Evolutionary conservation across 1,139 yeast genomes (phyloP).

Genomic region (Taphrina communis): DNA sequence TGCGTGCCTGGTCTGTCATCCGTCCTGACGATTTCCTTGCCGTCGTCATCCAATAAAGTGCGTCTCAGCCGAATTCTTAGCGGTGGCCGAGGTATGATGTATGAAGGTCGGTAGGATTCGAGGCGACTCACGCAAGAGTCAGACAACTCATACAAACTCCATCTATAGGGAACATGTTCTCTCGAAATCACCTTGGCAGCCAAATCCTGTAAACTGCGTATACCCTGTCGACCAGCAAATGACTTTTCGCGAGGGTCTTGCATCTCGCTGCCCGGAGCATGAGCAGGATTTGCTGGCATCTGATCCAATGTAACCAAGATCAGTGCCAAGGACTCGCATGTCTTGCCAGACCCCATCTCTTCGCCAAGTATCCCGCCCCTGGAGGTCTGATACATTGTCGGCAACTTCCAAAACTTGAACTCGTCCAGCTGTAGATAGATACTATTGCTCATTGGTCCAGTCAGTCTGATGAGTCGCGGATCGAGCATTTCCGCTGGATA

Average conservation of each 20-base stretch:
- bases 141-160: conserved; percentile 58
- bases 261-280: conserved; percentile 53
- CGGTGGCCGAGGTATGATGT: conserved; percentile 8
- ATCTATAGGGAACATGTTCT: conserved; percentile 63
- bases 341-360: conserved; percentile 79
- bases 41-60: conserved; percentile 22
- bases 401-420: conserved; percentile 49
- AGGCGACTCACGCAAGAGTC: conserved; percentile 54
- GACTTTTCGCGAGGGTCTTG: conserved; percentile 39
- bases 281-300: conserved; percentile 55
- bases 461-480: conserved; percentile 57
- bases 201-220: conserved; percentile 53
- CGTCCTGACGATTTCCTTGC: not conserved
- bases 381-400: conserved; percentile 58
- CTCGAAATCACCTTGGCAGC: conserved; percentile 57
- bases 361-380: conserved; percentile 75
- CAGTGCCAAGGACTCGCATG: conserved; percentile 67
- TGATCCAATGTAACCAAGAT: conserved; percentile 60
- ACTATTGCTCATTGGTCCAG: conserved; percentile 45
- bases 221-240: conserved; percentile 11
- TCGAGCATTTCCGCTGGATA: conserved; percentile 52
- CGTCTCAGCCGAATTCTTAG: conserved; percentile 33
- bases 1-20: conserved; percentile 40
- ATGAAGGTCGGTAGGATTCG: conserved; percentile 40
- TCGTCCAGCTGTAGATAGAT: conserved; percentile 53